A percentile compares a stretch with the other conserved stretches of the same genome.
phyloP scores from a whole-genome alignment of 1,284 basidiomycete genomes.

The Gomphus sp. region DNA sequence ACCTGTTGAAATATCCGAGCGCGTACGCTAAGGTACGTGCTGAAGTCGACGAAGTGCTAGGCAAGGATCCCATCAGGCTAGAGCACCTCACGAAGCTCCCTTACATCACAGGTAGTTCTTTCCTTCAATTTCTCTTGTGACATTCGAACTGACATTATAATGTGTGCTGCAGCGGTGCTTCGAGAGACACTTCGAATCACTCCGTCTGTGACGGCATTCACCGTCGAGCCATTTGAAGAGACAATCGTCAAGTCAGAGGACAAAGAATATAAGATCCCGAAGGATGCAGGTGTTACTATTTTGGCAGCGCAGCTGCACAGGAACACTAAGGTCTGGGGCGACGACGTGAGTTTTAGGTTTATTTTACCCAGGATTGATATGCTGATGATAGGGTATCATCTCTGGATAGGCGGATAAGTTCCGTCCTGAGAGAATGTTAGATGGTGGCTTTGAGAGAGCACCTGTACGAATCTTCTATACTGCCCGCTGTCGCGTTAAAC shows the following conservation, averaged over 20 bases:
- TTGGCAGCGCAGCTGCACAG: conserved; percentile 28
- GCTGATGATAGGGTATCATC: neutral
- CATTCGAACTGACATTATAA: neutral
- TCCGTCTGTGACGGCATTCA: conserved; percentile 32
- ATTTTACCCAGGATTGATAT: neutral
- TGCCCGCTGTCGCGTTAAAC: conserved; percentile 2
- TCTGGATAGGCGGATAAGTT: conserved; percentile 25
- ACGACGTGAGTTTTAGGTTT: conserved; percentile 29
- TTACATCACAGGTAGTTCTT: conserved; percentile 29
- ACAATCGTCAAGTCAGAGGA: conserved; percentile 23
- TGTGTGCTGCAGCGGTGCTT: conserved; percentile 27
- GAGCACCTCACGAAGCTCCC: conserved; percentile 33
- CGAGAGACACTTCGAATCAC: conserved; percentile 38
- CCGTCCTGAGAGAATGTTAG: conserved; percentile 39
- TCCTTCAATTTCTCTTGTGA: neutral
- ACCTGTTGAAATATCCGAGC: conserved; percentile 36
- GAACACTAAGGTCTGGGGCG: conserved; percentile 40
- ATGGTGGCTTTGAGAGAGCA: conserved; percentile 34
- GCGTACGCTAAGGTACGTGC: conserved; percentile 33
- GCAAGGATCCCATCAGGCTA: conserved; percentile 26
- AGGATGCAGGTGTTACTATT: conserved; percentile 24
- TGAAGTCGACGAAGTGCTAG: conserved; percentile 36
- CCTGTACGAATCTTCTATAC: conserved; percentile 23
- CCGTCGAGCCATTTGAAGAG: conserved; percentile 27
- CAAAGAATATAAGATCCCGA: conserved; percentile 31